These are phyloP conservation scores for Phascolomyces articulosus DNA, from an alignment of 371 early-diverging fungal genomes.

Conservation along the genomic window DNA sequence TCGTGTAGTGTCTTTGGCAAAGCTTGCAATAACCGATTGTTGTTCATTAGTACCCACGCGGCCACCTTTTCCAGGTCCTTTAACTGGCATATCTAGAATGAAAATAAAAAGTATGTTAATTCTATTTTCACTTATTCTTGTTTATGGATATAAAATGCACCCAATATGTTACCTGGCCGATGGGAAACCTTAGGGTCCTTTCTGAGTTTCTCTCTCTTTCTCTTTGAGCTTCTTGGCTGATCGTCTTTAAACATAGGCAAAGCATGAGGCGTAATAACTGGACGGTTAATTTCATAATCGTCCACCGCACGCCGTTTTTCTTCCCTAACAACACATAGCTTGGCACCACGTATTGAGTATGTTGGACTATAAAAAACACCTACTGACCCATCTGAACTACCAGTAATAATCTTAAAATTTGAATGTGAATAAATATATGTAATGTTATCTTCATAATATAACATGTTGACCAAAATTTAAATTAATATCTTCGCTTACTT, in stretches of 20 bases:
- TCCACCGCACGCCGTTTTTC: constrained; percentile 71
- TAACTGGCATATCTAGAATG: constrained; percentile 67
- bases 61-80: constrained; percentile 88
- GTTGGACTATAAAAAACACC: constrained; percentile 80
- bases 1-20: constrained; percentile 84
- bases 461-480: no score
- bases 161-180: constrained; percentile 71
- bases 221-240: constrained; percentile 65
- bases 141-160: no score
- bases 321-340: constrained; percentile 66
- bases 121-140: not conserved
- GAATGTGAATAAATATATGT: no score
- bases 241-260: constrained; percentile 88
- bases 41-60: constrained; percentile 81
- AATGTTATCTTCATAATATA: no score
- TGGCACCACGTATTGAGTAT: constrained; percentile 77
- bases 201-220: constrained; percentile 77
- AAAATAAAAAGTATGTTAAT: not conserved
- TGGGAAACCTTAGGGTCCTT: constrained; percentile 75
- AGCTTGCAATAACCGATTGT: constrained; percentile 81
- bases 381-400: constrained; percentile 78
- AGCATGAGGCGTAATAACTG: constrained; percentile 88
- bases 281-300: constrained; percentile 68
- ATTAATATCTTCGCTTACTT: constrained; percentile 44
- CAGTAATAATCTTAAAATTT: constrained; percentile 62